Base-by-base conservation (phyloP, 495 filamentous ascomycete species). In the Penicillium simplicissimum region DNA sequence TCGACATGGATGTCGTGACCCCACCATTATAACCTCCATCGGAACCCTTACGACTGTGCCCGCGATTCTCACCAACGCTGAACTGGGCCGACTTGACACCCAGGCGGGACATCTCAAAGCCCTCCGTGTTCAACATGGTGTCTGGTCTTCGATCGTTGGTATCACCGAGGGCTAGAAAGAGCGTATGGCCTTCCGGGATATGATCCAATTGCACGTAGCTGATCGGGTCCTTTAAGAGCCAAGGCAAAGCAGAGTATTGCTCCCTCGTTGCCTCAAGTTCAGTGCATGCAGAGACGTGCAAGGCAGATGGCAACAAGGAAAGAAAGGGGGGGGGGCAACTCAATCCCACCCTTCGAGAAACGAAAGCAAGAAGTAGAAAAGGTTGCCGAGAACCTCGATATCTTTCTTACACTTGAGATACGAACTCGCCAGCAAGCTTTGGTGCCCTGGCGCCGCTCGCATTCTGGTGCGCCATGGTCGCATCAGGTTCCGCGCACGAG, bases 1-100 rank as follows among this genome's bases (percentile, higher is more conserved):
- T 65, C 13, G 63, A 65, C 42, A 55, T 65, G n/a, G 63, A 65
- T 19, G 59, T 61, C 34, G 63, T 55, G 3, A 58, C 42, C 21
- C 59, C 59, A 19, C 63, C 63, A 52, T 59, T 47, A 38, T 55
- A 62, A 8, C 40, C 53, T 5, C 49, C 45, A 49, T 58, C 47
- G 21, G 63, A 65, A 15, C 38, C 54, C 10, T 55, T 38, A 11
- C 51, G 54, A 28, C 47, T 58, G 35, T 65, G 59, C 9, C 17
- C 14, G 8, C 49, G 59, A 17, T 45, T 5, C 11, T 45, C 55
- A 31, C 42, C 9, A 9, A 65, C 54, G 23, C 49, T 65, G 54
- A 21, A 52, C 45, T 13, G 38, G 19, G 15, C 23, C n/a, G 59
- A 62, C 25, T 69, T 69, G 55, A 48, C 58, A 25, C 55, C 58